Conservation (phyloP, 2,329 filamentous ascomycete genomes). For the Alternaria dauci region DNA sequence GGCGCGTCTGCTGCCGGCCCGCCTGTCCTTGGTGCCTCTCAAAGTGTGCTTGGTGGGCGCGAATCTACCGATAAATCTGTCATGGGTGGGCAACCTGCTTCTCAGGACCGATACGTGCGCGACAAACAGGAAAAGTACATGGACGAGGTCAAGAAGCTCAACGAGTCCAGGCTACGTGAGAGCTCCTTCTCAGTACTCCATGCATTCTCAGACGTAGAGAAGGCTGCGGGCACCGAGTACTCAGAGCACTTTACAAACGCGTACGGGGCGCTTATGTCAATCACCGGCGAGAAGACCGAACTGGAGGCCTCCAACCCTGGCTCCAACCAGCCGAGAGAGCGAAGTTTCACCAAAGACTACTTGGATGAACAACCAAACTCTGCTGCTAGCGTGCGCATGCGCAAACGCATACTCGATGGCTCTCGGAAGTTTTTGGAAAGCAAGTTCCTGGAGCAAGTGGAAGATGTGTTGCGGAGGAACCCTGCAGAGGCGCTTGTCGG, state of each 20-base stretch:
- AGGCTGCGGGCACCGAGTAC: slow-evolving; percentile 73
- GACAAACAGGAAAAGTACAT: slow-evolving; percentile 87
- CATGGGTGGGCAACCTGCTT: slow-evolving; percentile 57
- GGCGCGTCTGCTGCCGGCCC: slow-evolving; percentile 72
- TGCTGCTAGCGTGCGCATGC: slow-evolving; percentile 69
- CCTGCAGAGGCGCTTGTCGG: slow-evolving; percentile 89
- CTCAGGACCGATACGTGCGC: slow-evolving; percentile 78
- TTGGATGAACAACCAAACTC: slow-evolving; percentile 77
- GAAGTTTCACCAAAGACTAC: slow-evolving; percentile 79
- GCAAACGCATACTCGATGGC: slow-evolving; percentile 80
- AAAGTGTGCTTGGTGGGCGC: slow-evolving; percentile 64
- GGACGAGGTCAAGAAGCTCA: slow-evolving; percentile 80
- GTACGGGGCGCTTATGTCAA: slow-evolving; percentile 80
- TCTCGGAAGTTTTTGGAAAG: slow-evolving; percentile 82
- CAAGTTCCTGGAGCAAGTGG: slow-evolving; percentile 79
- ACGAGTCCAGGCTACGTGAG: slow-evolving; percentile 72
- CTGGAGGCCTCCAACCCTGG: slow-evolving; percentile 64
- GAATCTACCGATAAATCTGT: slow-evolving; percentile 70
- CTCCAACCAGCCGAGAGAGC: slow-evolving; percentile 72
- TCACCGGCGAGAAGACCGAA: slow-evolving; percentile 72
- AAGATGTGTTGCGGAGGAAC: slow-evolving; percentile 79
- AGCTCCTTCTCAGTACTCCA: slow-evolving; percentile 76
- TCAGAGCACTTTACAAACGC: slow-evolving; percentile 80
- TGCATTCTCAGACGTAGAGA: slow-evolving; percentile 78
- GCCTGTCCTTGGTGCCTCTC: slow-evolving; percentile 85